Evolutionary conservation across 495 filamentous ascomycete genomes (phyloP).

Genomic region (Aspergillus sclerotiicarbonarius): DNA sequence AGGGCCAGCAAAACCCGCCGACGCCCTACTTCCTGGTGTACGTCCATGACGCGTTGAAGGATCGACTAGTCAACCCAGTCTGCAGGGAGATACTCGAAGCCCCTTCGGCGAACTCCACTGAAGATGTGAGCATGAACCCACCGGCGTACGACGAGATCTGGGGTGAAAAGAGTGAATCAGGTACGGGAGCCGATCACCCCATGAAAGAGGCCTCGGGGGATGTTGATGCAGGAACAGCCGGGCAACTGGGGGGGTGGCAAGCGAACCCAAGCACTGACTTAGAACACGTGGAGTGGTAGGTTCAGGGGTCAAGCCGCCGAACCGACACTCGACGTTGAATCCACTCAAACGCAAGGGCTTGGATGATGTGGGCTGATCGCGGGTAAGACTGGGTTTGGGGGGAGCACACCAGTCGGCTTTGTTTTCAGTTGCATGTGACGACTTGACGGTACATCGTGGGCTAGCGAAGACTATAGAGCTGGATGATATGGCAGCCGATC

Average conservation of each 20-base stretch:
- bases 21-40: slow-evolving; percentile 92
- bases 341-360: slow-evolving; percentile 37
- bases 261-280: slow-evolving; percentile 22
- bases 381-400: not conserved
- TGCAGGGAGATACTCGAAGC: slow-evolving; percentile 43
- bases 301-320: slow-evolving; percentile 16
- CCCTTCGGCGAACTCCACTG: slow-evolving; percentile 17
- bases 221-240: slow-evolving; percentile 7
- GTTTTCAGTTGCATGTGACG: not conserved
- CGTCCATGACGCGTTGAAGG: slow-evolving; percentile 61
- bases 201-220: slow-evolving; percentile 7
- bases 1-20: slow-evolving; percentile 56
- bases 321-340: slow-evolving; percentile 18
- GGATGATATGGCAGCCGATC: not conserved
- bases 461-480: not conserved
- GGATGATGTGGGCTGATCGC: slow-evolving; percentile 17
- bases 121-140: slow-evolving; percentile 31
- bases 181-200: slow-evolving; percentile 28
- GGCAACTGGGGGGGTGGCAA: slow-evolving; percentile 12
- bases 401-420: not conserved
- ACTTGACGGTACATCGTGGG: not conserved
- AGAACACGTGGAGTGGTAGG: slow-evolving; percentile 31
- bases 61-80: slow-evolving; percentile 60
- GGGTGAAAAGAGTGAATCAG: slow-evolving; percentile 23
- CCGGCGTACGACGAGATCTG: slow-evolving; percentile 32